These are phyloP conservation scores for Sphenostylis stenocarpa DNA, from an alignment of 306 rosid genomes.

Conservation along the genomic window DNA sequence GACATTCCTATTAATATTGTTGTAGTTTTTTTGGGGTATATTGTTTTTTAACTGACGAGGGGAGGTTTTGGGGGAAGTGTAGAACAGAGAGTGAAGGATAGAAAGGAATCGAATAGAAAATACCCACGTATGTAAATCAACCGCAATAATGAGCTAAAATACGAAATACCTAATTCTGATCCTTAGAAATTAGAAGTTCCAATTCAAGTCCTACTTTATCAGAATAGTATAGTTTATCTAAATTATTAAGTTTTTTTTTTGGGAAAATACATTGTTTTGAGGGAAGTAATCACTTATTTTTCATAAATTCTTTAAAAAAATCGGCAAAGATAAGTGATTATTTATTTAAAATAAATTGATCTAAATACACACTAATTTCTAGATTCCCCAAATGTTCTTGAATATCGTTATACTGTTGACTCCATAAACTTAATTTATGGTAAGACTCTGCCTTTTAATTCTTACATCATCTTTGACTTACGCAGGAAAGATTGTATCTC, in stretches of 20 bases:
- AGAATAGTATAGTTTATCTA: not conserved
- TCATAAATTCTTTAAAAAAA: not conserved
- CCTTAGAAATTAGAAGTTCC: not conserved
- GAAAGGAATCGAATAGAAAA: not conserved
- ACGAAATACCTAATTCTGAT: not conserved
- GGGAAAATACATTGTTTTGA: not conserved
- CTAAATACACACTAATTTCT: not conserved
- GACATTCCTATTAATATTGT: no score
- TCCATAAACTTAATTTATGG: not conserved
- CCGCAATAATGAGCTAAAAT: not conserved
- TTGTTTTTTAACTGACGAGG: not conserved
- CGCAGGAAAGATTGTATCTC: slow-evolving; percentile 73
- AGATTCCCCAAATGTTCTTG: not conserved
- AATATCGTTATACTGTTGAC: not conserved
- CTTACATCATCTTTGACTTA: slow-evolving; percentile 19
- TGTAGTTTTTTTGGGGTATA: no score
- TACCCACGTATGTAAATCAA: not conserved
- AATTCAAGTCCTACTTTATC: not conserved
- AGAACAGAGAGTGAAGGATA: slow-evolving; percentile 5
- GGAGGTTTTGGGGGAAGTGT: not conserved
- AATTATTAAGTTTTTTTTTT: not conserved
- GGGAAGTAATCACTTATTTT: not conserved
- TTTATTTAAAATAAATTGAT: not conserved
- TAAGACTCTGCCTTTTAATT: not conserved
- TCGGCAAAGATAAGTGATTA: not conserved